phyloP scores from a whole-genome alignment of 805 yeast species.

The Hanseniaspora taiwanica region DNA sequence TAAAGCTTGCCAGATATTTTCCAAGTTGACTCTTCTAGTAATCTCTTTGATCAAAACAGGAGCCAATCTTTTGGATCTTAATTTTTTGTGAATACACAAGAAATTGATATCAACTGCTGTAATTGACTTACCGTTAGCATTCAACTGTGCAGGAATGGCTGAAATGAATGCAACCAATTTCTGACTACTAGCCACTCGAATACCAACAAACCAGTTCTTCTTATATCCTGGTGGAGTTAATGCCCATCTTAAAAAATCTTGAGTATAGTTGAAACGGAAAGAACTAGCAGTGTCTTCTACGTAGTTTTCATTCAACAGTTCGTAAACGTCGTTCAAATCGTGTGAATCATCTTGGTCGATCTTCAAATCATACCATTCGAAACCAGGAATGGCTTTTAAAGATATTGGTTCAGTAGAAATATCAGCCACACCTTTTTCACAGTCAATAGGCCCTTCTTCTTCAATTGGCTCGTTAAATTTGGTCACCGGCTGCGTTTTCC shows the following conservation, averaged over 20 bases:
- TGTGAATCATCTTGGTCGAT: slow-evolving; percentile 24
- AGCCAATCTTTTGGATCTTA: slow-evolving; percentile 85
- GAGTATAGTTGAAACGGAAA: slow-evolving; percentile 80
- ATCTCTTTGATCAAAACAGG: slow-evolving; percentile 90
- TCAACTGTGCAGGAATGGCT: slow-evolving; percentile 70
- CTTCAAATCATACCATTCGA: slow-evolving; percentile 83
- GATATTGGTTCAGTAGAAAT: slow-evolving; percentile 60
- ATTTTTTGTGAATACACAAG: slow-evolving; percentile 84
- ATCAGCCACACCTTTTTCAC: slow-evolving; percentile 51
- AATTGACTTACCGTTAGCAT: slow-evolving; percentile 39
- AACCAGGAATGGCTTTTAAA: slow-evolving; percentile 46
- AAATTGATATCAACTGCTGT: slow-evolving; percentile 84
- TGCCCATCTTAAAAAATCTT: slow-evolving; percentile 83
- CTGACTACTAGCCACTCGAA: slow-evolving; percentile 62
- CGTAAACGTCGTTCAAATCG: slow-evolving; percentile 60
- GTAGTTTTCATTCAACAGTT: slow-evolving; percentile 73
- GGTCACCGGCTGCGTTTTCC: slow-evolving; percentile 96
- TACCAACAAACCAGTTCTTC: slow-evolving; percentile 86
- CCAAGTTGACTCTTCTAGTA: slow-evolving; percentile 78
- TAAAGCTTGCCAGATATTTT: slow-evolving; percentile 87
- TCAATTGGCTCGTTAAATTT: slow-evolving; percentile 52
- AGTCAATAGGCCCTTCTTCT: slow-evolving; percentile 74
- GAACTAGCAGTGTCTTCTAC: slow-evolving; percentile 91
- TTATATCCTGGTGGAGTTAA: slow-evolving; percentile 88
- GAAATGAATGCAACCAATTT: slow-evolving; percentile 85